These are phyloP conservation scores for Sugiyamaella marilandica DNA, from an alignment of 805 yeast species.

Conservation along the genomic window DNA sequence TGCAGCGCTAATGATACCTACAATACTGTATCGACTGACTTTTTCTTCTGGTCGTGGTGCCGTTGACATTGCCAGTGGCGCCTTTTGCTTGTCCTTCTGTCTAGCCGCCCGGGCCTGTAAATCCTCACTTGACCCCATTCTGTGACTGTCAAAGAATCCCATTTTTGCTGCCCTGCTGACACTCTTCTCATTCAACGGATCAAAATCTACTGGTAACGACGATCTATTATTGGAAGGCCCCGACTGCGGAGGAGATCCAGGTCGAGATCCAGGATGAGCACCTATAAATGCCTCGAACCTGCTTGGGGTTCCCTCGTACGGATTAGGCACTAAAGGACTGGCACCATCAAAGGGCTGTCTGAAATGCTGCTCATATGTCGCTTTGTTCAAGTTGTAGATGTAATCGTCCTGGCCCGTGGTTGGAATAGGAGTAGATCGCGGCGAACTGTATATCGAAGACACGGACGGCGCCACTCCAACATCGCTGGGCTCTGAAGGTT, in stretches of 20 bases:
- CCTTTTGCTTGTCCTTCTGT: background rate
- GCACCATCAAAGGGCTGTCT: background rate
- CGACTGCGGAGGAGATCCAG: background rate
- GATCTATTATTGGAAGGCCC: background rate
- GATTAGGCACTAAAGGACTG: background rate
- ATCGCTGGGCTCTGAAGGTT: background rate
- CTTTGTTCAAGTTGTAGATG: conserved; percentile 2
- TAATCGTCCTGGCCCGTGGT: conserved; percentile 8
- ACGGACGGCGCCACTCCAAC: background rate
- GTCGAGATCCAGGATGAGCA: background rate
- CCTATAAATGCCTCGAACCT: background rate
- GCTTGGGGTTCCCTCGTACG: background rate
- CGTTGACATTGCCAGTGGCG: background rate
- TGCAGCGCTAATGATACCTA: conserved; percentile 21
- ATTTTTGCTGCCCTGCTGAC: conserved; percentile 10
- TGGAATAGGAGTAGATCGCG: background rate
- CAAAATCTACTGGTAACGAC: conserved; percentile 11
- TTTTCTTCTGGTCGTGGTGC: conserved; percentile 3
- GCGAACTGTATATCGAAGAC: conserved; percentile 2
- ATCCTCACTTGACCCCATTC: background rate
- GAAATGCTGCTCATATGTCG: conserved; percentile 7
- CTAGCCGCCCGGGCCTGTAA: background rate
- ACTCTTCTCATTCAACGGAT: conserved; percentile 16
- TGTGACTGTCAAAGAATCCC: conserved; percentile 10
- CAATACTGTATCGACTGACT: conserved; percentile 20